These are phyloP conservation scores for Echeveria elegans DNA, from an alignment of 164 flowering plant species.

Conservation along the genomic window DNA sequence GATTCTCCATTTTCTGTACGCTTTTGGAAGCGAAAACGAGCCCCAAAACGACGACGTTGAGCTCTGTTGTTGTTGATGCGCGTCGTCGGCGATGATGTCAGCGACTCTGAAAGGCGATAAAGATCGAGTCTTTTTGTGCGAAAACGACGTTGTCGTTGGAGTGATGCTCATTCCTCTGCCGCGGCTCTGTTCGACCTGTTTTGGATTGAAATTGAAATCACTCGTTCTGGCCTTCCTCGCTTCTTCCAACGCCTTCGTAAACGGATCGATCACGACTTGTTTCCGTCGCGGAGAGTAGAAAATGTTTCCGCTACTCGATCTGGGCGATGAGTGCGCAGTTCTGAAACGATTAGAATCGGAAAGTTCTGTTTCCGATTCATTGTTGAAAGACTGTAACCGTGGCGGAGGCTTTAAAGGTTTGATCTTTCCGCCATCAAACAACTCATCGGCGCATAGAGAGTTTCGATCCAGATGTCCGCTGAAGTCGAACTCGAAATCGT, in stretches of 20 bases:
- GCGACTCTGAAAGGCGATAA: conserved; percentile 5
- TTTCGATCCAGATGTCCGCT: background rate
- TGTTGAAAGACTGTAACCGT: background rate
- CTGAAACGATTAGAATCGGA: background rate
- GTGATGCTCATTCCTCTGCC: background rate
- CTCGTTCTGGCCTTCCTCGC: conserved; percentile 4
- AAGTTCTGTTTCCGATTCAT: background rate
- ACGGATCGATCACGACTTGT: background rate
- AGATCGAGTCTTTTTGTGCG: conserved; percentile 4
- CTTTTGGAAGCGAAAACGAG: background rate
- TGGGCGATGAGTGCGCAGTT: background rate
- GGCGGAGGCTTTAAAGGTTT: conserved; percentile 6
- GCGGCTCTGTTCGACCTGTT: background rate
- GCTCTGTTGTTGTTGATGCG: background rate
- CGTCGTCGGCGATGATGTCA: background rate
- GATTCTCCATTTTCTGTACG: conserved; percentile 1
- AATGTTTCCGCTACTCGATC: background rate
- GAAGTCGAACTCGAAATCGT: conserved; percentile 9
- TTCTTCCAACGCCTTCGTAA: conserved; percentile 5
- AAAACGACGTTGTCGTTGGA: too few species aligned
- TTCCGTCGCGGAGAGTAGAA: background rate
- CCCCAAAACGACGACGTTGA: background rate
- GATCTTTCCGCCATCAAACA: conserved; percentile 3
- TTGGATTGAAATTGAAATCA: background rate
- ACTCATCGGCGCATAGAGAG: background rate